These are phyloP conservation scores for Chytriomyces sp. DNA, from an alignment of 192 early-diverging fungal genomes.

Conservation along the genomic window DNA sequence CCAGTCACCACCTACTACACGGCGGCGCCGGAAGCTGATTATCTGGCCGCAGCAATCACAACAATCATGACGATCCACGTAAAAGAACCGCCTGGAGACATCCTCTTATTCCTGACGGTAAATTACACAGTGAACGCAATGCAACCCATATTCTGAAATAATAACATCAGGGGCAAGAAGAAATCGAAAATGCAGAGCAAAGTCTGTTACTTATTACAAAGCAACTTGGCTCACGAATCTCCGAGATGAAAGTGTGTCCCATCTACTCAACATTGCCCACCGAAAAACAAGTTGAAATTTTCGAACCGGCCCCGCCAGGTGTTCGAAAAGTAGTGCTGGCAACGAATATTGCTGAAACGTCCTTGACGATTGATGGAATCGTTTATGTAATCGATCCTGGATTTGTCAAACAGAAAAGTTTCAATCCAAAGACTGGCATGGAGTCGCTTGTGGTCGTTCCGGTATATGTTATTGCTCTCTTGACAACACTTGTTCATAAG, in stretches of 20 bases:
- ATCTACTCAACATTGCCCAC: constrained; percentile 94
- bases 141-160: not conserved
- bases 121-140: not conserved
- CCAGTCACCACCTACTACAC: constrained; percentile 96
- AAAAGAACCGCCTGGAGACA: constrained; percentile 85
- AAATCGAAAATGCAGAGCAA: constrained; percentile 94
- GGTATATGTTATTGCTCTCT: constrained; percentile 46
- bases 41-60: constrained; percentile 88
- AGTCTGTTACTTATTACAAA: constrained; percentile 63
- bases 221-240: constrained; percentile 84
- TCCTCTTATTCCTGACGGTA: constrained; percentile 90
- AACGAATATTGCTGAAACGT: constrained; percentile 99
- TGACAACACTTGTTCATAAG: constrained; percentile 5
- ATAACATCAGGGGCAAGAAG: constrained; percentile 81
- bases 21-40: constrained; percentile 96
- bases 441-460: constrained; percentile 93
- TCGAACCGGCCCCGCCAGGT: constrained; percentile 85
- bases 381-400: constrained; percentile 96
- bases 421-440: constrained; percentile 97
- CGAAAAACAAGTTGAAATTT: constrained; percentile 95
- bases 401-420: constrained; percentile 95
- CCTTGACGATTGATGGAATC: constrained; percentile 97
- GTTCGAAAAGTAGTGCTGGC: constrained; percentile 85
- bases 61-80: constrained; percentile 74
- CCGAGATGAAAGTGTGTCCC: constrained; percentile 82